phyloP scores from a whole-genome alignment of 2,329 filamentous ascomycete genomes.

The Fusarium circinatum region DNA sequence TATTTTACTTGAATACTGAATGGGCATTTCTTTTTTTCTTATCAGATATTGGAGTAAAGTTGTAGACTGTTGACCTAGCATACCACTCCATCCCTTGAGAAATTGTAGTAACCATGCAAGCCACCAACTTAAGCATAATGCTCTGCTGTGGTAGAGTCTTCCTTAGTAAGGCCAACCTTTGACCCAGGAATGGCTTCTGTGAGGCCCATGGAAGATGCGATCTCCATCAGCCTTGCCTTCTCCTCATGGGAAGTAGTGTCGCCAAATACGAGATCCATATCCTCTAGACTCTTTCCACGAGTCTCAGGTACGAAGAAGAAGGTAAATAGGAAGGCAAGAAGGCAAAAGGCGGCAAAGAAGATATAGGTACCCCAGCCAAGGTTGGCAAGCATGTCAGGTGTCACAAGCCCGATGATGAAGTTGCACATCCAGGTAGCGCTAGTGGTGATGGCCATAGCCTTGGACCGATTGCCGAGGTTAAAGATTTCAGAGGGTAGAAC shows the following conservation, averaged over 20 bases:
- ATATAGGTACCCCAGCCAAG: slow-evolving; percentile 65
- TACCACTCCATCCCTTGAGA: neutral
- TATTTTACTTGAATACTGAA: neutral
- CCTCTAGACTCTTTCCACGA: slow-evolving; percentile 63
- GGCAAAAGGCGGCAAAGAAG: slow-evolving; percentile 68
- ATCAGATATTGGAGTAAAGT: no score
- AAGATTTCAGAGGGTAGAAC: slow-evolving; percentile 73
- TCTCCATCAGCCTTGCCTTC: neutral
- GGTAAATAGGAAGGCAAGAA: slow-evolving; percentile 60
- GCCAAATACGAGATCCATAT: slow-evolving; percentile 63
- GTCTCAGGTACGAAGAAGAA: slow-evolving; percentile 69
- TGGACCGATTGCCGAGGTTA: slow-evolving; percentile 65
- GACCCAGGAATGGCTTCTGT: neutral
- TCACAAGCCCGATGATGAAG: slow-evolving; percentile 51
- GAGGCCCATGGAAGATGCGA: neutral
- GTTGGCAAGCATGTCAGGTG: slow-evolving; percentile 61
- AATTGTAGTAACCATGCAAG: neutral
- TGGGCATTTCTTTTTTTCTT: neutral
- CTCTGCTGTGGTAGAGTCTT: neutral
- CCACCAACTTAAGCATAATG: neutral
- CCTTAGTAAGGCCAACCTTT: neutral
- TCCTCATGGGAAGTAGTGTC: neutral
- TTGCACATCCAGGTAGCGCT: slow-evolving; percentile 57
- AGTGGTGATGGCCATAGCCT: slow-evolving; percentile 69
- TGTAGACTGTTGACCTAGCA: neutral